Evolutionary conservation across 805 yeast species (phyloP).

Genomic region (Candida sakaeoensis): DNA sequence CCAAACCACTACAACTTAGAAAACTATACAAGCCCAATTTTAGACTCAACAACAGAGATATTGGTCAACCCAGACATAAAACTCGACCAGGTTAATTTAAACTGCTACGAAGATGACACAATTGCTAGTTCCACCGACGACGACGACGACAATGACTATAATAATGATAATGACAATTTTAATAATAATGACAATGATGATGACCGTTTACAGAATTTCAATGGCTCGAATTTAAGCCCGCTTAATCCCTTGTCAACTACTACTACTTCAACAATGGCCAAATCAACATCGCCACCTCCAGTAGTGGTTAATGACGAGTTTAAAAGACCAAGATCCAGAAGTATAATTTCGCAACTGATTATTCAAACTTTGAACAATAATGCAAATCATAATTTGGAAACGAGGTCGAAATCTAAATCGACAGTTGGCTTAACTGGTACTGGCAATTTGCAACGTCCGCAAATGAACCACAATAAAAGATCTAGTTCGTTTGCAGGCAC

Average conservation of each 20-base stretch:
- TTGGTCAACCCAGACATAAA: conserved; percentile 24
- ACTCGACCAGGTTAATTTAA: conserved; percentile 18
- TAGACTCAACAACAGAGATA: conserved; percentile 30
- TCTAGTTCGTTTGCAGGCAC: conserved; percentile 8
- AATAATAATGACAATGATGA: background rate
- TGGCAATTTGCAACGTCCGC: background rate
- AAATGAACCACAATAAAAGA: background rate
- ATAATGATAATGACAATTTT: no score
- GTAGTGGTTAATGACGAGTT: background rate
- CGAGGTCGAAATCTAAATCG: background rate
- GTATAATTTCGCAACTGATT: conserved; percentile 9
- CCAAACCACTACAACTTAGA: conserved; percentile 26
- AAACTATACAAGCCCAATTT: conserved; percentile 27
- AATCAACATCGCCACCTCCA: background rate
- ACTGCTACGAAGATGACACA: conserved; percentile 12
- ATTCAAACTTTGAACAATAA: conserved; percentile 9
- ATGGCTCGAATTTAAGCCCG: no score
- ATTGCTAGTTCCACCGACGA: background rate
- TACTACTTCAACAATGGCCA: background rate
- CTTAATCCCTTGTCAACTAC: no score
- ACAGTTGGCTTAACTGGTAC: conserved; percentile 3
- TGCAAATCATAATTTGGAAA: background rate
- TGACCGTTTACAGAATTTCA: background rate
- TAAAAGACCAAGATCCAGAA: conserved; percentile 8
- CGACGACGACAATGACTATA: background rate